These are phyloP conservation scores for Pezicula rhizophila DNA, from an alignment of 2,329 filamentous ascomycete species.

Conservation along the genomic window DNA sequence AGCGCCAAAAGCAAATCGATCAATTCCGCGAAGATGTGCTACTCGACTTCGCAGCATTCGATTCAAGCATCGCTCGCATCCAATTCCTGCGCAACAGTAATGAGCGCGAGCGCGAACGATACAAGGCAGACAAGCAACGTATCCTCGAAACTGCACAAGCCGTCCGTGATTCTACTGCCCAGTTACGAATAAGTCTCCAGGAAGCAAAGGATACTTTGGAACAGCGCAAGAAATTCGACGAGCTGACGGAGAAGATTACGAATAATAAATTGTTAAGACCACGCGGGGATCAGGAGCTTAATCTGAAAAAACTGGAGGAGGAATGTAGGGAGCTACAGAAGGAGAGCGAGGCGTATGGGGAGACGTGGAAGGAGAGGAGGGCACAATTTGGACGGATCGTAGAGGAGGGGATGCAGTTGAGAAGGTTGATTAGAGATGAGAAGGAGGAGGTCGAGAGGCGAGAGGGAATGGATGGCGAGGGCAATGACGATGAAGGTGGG, in stretches of 20 bases:
- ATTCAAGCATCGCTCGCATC: slow-evolving; percentile 78
- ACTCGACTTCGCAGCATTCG: slow-evolving; percentile 83
- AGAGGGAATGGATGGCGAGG: slow-evolving; percentile 65
- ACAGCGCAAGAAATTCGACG: slow-evolving; percentile 80
- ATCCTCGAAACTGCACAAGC: slow-evolving; percentile 74
- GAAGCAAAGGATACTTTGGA: slow-evolving; percentile 69
- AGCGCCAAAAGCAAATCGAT: slow-evolving; percentile 44
- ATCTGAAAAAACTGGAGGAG: slow-evolving; percentile 74
- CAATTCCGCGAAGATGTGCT: slow-evolving; percentile 77
- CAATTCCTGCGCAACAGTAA: slow-evolving; percentile 85
- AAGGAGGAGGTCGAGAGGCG: slow-evolving; percentile 89
- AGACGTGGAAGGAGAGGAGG: slow-evolving; percentile 76
- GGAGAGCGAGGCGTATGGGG: slow-evolving; percentile 75
- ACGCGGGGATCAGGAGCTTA: slow-evolving; percentile 74
- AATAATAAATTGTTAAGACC: slow-evolving; percentile 72
- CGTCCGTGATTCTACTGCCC: slow-evolving; percentile 68
- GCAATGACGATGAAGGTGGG: slow-evolving; percentile 49
- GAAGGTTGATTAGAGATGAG: slow-evolving; percentile 84
- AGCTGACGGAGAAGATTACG: slow-evolving; percentile 80
- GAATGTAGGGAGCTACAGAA: slow-evolving; percentile 84
- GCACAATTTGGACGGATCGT: slow-evolving; percentile 86
- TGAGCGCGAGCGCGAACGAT: slow-evolving; percentile 73
- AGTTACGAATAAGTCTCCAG: slow-evolving; percentile 69
- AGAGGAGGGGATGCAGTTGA: slow-evolving; percentile 81
- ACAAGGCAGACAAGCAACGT: slow-evolving; percentile 70